phyloP scores from a whole-genome alignment of 192 early-diverging fungal species.

The Linnemannia elongata region DNA sequence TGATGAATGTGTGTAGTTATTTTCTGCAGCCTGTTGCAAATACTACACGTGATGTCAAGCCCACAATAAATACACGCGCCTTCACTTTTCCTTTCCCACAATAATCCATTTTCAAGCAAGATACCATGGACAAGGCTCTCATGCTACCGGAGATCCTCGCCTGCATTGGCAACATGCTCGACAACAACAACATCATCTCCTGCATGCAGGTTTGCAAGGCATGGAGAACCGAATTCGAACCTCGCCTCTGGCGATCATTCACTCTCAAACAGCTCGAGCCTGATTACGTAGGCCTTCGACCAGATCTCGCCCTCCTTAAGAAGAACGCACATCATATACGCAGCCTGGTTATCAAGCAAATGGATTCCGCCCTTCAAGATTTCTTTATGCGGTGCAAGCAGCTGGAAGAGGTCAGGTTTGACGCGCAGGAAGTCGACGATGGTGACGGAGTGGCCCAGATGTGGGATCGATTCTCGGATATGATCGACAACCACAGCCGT shows the following conservation, averaged over 20 bases:
- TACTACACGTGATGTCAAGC: no score
- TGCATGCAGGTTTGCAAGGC: conserved; percentile 36
- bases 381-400: conserved; percentile 28
- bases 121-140: conserved; percentile 29
- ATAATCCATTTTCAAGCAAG: neutral
- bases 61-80: no score
- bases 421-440: no score
- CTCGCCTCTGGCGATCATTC: conserved; percentile 33
- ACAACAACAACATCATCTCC: neutral
- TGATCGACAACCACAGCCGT: conserved; percentile 18
- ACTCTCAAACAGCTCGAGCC: neutral
- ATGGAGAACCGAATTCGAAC: conserved; percentile 34
- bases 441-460: neutral
- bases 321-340: conserved; percentile 34
- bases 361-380: conserved; percentile 4
- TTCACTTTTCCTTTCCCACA: neutral
- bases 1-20: no score
- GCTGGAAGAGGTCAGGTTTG: conserved; percentile 6
- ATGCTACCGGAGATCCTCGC: conserved; percentile 34
- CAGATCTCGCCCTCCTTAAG: conserved; percentile 12
- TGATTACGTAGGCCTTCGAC: neutral
- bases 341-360: conserved; percentile 14
- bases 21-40: no score
- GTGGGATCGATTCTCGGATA: conserved; percentile 17
- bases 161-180: conserved; percentile 20